These are phyloP conservation scores for Tolypocladium tropicale DNA, from an alignment of 2,329 filamentous ascomycete genomes.

Conservation along the genomic window DNA sequence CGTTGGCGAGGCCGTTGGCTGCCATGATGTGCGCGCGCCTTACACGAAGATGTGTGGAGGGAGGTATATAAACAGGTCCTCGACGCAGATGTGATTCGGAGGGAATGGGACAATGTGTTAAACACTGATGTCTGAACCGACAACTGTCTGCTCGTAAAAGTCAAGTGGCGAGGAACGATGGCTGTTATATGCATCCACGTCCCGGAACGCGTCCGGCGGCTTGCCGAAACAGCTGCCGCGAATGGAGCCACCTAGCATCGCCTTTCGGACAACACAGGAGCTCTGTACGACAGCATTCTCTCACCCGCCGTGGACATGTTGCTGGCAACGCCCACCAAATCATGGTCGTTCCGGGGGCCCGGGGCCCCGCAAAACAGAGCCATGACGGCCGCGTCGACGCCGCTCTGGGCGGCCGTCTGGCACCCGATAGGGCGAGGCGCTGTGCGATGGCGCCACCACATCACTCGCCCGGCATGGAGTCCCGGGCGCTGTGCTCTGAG, in stretches of 20 bases:
- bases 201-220: background rate
- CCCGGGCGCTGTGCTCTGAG: too few relatives aligned
- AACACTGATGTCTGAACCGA: background rate
- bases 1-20: background rate
- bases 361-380: background rate
- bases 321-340: background rate
- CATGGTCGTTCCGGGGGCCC: background rate
- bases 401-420: background rate
- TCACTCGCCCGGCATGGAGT: background rate
- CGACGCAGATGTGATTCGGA: background rate
- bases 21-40: background rate
- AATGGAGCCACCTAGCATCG: background rate
- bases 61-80: background rate
- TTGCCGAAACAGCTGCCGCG: background rate
- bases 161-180: background rate
- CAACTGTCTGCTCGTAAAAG: too few relatives aligned
- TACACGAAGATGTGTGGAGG: background rate
- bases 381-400: background rate
- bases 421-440: background rate
- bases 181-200: background rate
- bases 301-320: background rate
- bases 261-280: background rate
- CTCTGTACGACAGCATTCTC: too few relatives aligned
- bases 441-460: background rate
- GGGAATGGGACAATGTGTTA: too few relatives aligned